Base-by-base conservation (phyloP, 2,329 filamentous ascomycete genomes). In the Chaetomium olivaceum region DNA sequence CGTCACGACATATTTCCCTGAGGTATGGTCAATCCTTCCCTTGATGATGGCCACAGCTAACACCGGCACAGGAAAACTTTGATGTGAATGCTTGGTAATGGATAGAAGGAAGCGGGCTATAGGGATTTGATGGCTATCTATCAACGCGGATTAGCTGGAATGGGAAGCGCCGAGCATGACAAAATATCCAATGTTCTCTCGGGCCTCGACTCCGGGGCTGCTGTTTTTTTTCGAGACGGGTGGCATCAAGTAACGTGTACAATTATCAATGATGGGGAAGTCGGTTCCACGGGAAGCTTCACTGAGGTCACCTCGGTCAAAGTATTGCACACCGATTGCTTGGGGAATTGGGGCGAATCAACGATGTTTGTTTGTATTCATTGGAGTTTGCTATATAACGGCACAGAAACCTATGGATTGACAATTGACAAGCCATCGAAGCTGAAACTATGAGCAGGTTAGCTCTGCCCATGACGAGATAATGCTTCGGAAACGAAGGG, bases 1-100 rank as follows among this genome's bases (percentile, higher is more conserved):
- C 31, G 93, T 99, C 14, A 93, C 92, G 2, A 98, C 95, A 4
- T 97, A 95, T 80, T 99, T 97, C 77, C 91, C 93, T 25, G 96
- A 98, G 86, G 91, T 92, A 81, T 36, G 36, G 12, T 51, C 12
- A 21, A 50, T 21, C 33, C 50, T 33, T 43, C 11, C 14, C 2
- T 0, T 21, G 11, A 36, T 29, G 7, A 27, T 60, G 46, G 46
- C 6, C 25, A 59, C 63, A 51, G 23, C 77, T 81, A 74, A 82
- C 70, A 43, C n/a, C 19, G 52, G 8, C n/a, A 39, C 68, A 93
- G 88, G 94, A 98, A 79, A 97, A 96, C 76, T 98, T 97, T 73
- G 94, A 98, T 74, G 91, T 96, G 65, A 87, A 87, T 73, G 92
- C 92, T 58, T 97, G 93, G 92, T 96, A 88, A 79, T 27, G 19